phyloP scores from a whole-genome alignment of 129 eudicot species.

The Helianthus annuus region HanXRQr2.0-SUNRISE NC_035448.2:111020741-111021240 shows the following conservation, averaged over 20 bases:
- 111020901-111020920: conserved; percentile 57
- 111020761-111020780: too few relatives aligned
- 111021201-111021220: conserved; percentile 39
- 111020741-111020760: too few relatives aligned
- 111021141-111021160: conserved; percentile 64
- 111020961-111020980: conserved; percentile 70
- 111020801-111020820: too few relatives aligned
- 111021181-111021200: conserved; percentile 43
- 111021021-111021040: conserved; percentile 49
- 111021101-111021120: conserved; percentile 66
- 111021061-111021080: conserved; percentile 77
- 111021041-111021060: conserved; percentile 92
- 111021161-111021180: conserved; percentile 67
- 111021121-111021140: conserved; percentile 67
- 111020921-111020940: conserved; percentile 69
- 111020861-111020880: neutral
- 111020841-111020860: too few relatives aligned
- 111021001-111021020: conserved; percentile 36
- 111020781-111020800: too few relatives aligned
- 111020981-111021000: conserved; percentile 67
- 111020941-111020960: conserved; percentile 86
- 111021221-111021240: conserved; percentile 62
- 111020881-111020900: neutral
- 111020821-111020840: too few relatives aligned
- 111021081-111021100: conserved; percentile 46